Conservation (phyloP, 176 grass and related monocot genomes). For the Oryza australiensis region DNA sequence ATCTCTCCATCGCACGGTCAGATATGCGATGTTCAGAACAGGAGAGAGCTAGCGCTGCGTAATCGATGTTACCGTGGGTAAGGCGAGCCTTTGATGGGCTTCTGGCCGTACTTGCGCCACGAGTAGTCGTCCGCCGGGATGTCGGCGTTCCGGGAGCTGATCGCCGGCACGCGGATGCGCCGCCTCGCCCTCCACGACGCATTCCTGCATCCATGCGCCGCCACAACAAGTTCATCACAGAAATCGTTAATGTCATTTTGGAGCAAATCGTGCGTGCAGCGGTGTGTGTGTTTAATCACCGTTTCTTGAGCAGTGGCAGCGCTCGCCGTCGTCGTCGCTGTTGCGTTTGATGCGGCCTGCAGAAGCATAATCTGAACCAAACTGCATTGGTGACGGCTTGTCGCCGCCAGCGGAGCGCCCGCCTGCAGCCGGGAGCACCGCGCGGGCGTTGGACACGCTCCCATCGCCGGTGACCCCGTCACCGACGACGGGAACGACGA, state of each 20-base stretch:
- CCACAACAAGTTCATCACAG: too few relatives aligned
- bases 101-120: slow-evolving; percentile 93
- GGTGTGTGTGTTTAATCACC: slow-evolving; percentile 23
- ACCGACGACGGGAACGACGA: slow-evolving; percentile 46
- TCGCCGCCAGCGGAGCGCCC: not conserved
- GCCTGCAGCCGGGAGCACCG: not conserved
- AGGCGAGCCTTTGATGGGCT: slow-evolving; percentile 84
- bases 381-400: not conserved
- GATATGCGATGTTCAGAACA: not conserved
- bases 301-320: slow-evolving; percentile 69
- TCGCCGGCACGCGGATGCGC: slow-evolving; percentile 56
- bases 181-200: slow-evolving; percentile 35
- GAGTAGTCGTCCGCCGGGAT: slow-evolving; percentile 63
- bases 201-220: slow-evolving; percentile 28
- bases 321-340: slow-evolving; percentile 10
- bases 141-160: slow-evolving; percentile 63
- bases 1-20: not conserved
- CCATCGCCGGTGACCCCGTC: slow-evolving; percentile 48
- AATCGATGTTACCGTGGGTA: slow-evolving; percentile 36
- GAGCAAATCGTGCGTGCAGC: too few relatives aligned
- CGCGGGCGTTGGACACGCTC: slow-evolving; percentile 55
- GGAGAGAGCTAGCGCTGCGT: not conserved
- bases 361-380: not conserved
- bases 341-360: slow-evolving; percentile 9
- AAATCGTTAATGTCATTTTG: too few relatives aligned